phyloP scores from a whole-genome alignment of 306 rosid species.

The Fragaria iinumae region DNA sequence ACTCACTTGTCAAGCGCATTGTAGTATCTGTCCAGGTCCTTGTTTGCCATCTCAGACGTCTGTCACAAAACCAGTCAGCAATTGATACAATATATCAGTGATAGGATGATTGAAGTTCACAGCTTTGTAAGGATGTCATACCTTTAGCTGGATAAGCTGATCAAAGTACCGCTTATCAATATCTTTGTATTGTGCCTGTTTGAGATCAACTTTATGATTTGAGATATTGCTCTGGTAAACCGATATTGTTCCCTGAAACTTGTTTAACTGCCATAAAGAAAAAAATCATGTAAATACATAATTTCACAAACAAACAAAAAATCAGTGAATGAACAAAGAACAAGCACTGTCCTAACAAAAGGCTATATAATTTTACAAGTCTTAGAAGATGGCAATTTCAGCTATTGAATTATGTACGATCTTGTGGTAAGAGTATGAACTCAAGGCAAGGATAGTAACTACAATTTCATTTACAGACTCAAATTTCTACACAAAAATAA shows the following conservation, averaged over 20 bases:
- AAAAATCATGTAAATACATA: slow-evolving; percentile 7
- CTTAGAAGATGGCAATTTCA: background rate
- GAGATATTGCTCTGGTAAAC: slow-evolving; percentile 77
- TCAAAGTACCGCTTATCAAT: slow-evolving; percentile 86
- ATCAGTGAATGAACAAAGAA: background rate
- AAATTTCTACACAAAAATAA: background rate
- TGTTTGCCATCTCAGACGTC: slow-evolving; percentile 99
- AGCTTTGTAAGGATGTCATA: slow-evolving; percentile 22
- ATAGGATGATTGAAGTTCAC: slow-evolving; percentile 9
- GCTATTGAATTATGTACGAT: background rate
- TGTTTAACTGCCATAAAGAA: slow-evolving; percentile 54
- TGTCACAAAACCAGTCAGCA: slow-evolving; percentile 34
- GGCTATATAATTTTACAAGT: background rate
- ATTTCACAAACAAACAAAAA: background rate
- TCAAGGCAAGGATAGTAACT: background rate
- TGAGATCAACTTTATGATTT: slow-evolving; percentile 74
- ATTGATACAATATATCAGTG: slow-evolving; percentile 11
- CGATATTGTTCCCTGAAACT: slow-evolving; percentile 70
- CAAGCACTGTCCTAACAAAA: background rate
- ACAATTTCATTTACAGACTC: background rate
- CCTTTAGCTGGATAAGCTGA: slow-evolving; percentile 97
- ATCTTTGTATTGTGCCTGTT: slow-evolving; percentile 85
- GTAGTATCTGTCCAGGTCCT: slow-evolving; percentile 98
- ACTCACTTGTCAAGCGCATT: slow-evolving; percentile 93
- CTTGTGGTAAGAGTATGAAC: background rate